Base-by-base conservation (phyloP, 140 eudicot genomes). In the Senecio squalidus region DNA sequence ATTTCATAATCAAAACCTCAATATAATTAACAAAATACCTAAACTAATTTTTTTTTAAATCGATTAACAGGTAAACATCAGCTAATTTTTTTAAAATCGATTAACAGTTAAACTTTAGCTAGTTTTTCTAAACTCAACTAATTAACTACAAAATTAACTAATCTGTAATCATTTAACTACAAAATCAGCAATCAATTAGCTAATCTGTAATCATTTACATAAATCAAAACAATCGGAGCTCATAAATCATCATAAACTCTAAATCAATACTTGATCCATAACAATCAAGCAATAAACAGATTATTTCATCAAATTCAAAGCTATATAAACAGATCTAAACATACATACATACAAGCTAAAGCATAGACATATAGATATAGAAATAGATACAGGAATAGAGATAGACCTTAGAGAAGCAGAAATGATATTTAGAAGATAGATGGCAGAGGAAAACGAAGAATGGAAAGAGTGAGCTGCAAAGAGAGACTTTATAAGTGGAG, bases 401-500 rank as follows among this genome's bases (percentile, higher is more conserved):
- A 54, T 10, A 17, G 55, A 66, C 72, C 72, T 66, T 54, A 66
- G 22, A 6, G 55, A 54, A 40, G 23, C 40, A 27, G 17, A 5
- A 26, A 13, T 41, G 21, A 53, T 45, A 39, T 10, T 3, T 5
- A 4, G 10, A 51, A 16, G 9, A 65, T 23, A 22, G 36, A 5
- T 33, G 62, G 39, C 33, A 54, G 40, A 49, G 70, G 62, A 65
- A 65, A 65, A 51, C 25, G 72, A 66, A 66, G 64, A 66, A 66
- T 66, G 44, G 72, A 24, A 41, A 25, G 39, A 41, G 72, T 27
- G 72, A 40, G 64, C 25, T 53, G 72, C 55, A 39, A 66, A 54
- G 72, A 54, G 72, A 53, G 72, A 2, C 54, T 66, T 66, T 66
- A 66, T 66, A 66, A 53, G 55, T 40, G 72, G 27, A 55, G 55